Evolutionary conservation across 768 basidiomycete species (phyloP).

Genomic region (Boletus vinaceobasis): DNA sequence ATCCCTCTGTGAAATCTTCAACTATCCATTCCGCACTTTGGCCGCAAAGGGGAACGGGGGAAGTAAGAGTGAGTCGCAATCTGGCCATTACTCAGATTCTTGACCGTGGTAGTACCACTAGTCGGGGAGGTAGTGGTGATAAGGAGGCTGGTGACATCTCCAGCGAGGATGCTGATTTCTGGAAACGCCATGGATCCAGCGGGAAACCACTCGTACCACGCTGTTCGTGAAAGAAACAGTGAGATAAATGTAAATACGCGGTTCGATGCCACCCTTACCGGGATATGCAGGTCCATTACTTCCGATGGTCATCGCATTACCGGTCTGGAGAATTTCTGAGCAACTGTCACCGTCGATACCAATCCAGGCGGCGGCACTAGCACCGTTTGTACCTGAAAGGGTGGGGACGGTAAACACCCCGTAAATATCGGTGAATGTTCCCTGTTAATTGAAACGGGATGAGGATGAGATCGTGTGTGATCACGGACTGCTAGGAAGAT

Average conservation of each 20-base stretch:
- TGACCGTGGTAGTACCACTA: background rate
- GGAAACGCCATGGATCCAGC: no score
- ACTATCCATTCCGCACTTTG: conserved; percentile 8
- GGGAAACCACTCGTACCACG: conserved; percentile 4
- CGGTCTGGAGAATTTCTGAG: background rate
- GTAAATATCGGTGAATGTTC: background rate
- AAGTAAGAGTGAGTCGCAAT: background rate
- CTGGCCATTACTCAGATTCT: background rate
- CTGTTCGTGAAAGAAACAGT: background rate
- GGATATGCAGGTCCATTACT: background rate
- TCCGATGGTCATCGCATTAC: background rate
- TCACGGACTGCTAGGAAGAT: background rate
- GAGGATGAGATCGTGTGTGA: background rate
- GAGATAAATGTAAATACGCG: background rate
- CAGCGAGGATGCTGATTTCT: background rate
- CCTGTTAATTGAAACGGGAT: background rate
- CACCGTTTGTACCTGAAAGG: background rate
- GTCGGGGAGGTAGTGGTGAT: background rate
- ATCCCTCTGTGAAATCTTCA: background rate
- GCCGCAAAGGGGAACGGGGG: background rate
- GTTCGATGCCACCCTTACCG: background rate
- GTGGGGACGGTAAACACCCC: conserved; percentile 3
- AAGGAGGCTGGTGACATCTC: conserved; percentile 1
- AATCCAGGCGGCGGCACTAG: background rate
- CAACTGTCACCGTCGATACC: conserved; percentile 7